Conservation (phyloP, 2,329 filamentous ascomycete species). For the Pestalotiopsis sp. region DNA sequence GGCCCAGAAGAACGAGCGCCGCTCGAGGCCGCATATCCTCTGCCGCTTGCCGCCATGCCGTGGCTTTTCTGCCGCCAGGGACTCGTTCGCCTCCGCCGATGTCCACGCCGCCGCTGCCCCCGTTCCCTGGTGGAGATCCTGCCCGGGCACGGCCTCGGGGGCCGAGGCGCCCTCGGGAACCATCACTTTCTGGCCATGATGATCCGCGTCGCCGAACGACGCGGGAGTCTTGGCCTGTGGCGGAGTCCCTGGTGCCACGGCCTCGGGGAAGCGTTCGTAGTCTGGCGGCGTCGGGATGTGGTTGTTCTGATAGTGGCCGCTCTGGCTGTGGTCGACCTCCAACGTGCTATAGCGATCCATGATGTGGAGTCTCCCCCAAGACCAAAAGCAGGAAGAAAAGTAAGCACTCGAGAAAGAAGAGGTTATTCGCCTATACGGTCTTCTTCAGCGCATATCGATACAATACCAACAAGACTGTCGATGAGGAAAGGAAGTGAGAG, state of each 20-base stretch:
- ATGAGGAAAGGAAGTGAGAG: not conserved
- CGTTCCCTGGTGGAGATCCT: not conserved
- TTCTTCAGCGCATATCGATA: not conserved
- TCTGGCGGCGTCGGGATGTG: not conserved
- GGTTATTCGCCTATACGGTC: not conserved
- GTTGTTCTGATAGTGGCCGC: not conserved
- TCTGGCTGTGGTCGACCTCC: slow-evolving; percentile 3
- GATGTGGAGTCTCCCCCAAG: not conserved
- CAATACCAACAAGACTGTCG: not conserved
- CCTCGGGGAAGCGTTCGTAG: not conserved
- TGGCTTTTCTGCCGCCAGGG: not conserved
- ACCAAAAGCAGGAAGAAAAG: not conserved
- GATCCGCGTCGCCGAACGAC: not conserved
- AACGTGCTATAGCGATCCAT: slow-evolving; percentile 8
- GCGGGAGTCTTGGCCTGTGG: not conserved
- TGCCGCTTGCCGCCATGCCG: not conserved
- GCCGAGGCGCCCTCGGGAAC: not conserved
- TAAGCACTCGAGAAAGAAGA: not conserved
- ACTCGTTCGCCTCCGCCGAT: not conserved
- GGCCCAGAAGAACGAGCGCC: slow-evolving; percentile 20
- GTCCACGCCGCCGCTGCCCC: not conserved
- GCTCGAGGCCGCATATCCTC: slow-evolving; percentile 20
- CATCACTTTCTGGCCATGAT: not conserved
- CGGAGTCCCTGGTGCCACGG: not conserved
- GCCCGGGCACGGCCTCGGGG: not conserved